Conservation (phyloP, 371 early-diverging fungal species). For the Saksenaea vasiformis region DNA sequence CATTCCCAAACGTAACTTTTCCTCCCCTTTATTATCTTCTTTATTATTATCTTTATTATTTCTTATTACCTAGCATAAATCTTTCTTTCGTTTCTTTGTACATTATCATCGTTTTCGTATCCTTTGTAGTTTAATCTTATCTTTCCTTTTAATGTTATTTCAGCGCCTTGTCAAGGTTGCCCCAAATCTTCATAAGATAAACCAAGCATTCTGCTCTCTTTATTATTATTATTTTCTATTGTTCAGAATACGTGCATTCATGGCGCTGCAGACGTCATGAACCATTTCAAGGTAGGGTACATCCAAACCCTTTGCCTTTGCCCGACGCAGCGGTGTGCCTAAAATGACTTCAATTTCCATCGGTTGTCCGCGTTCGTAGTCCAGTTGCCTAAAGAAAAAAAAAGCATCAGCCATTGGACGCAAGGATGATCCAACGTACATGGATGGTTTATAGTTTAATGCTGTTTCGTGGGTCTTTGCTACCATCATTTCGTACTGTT, state of each 20-base stretch:
- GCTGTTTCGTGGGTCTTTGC: slow-evolving; percentile 47
- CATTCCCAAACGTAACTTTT: not conserved
- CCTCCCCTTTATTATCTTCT: not conserved
- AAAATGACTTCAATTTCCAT: slow-evolving; percentile 72
- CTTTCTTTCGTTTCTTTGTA: not conserved
- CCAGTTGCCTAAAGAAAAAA: slow-evolving; percentile 36
- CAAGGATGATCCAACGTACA: too few species aligned
- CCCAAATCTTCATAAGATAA: not conserved
- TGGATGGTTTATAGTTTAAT: slow-evolving; percentile 63
- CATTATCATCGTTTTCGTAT: not conserved
- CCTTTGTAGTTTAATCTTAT: not conserved
- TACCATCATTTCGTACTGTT: slow-evolving; percentile 49
- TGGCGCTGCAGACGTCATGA: slow-evolving; percentile 32
- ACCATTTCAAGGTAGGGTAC: slow-evolving; percentile 52
- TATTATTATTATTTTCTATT: not conserved
- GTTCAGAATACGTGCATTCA: slow-evolving; percentile 8
- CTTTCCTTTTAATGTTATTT: not conserved
- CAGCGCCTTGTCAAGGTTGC: too few species aligned
- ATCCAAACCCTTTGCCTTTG: slow-evolving; percentile 45
- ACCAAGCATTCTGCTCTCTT: not conserved
- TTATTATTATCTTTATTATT: not conserved
- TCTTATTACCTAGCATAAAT: not conserved
- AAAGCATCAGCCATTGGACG: not conserved
- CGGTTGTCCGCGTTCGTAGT: slow-evolving; percentile 60
- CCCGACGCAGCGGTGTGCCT: slow-evolving; percentile 60